phyloP scores from a whole-genome alignment of 768 basidiomycete species.

The Rhodocollybia butyracea region DNA sequence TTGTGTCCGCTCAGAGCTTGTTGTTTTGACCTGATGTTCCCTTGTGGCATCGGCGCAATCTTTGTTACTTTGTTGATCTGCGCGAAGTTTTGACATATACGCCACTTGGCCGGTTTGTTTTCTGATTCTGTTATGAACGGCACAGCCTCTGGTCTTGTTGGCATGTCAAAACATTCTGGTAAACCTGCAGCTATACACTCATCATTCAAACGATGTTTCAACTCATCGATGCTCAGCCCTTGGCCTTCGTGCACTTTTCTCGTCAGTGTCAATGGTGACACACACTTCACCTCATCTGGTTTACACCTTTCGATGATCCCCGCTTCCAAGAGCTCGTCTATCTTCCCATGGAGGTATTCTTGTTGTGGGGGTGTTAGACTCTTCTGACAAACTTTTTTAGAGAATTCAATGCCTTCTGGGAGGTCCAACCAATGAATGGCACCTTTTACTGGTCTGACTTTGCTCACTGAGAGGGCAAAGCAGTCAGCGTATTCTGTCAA shows the following conservation, averaged over 20 bases:
- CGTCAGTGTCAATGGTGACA: slow-evolving; percentile 30
- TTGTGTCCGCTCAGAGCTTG: slow-evolving; percentile 30
- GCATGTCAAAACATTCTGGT: slow-evolving; percentile 16
- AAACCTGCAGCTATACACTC: slow-evolving; percentile 25
- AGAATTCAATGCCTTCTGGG: slow-evolving; percentile 22
- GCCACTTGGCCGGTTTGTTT: slow-evolving; percentile 11
- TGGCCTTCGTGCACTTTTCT: slow-evolving; percentile 30
- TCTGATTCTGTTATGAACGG: background rate
- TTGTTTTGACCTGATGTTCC: slow-evolving; percentile 37
- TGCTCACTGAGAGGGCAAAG: slow-evolving; percentile 35
- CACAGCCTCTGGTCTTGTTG: slow-evolving; percentile 13
- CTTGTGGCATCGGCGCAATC: too few relatives aligned
- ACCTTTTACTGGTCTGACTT: slow-evolving; percentile 30
- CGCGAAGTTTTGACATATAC: too few relatives aligned
- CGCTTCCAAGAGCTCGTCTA: slow-evolving; percentile 31
- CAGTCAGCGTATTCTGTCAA: slow-evolving; percentile 31
- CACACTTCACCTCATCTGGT: slow-evolving; percentile 30
- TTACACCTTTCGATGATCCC: slow-evolving; percentile 28
- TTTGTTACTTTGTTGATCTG: too few relatives aligned
- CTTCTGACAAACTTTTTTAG: slow-evolving; percentile 28
- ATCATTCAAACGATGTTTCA: too few relatives aligned
- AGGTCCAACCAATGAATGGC: slow-evolving; percentile 32
- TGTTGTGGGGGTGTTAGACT: slow-evolving; percentile 28
- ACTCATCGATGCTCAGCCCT: slow-evolving; percentile 22
- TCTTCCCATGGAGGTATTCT: slow-evolving; percentile 23